These are phyloP conservation scores for Mucuna pruriens DNA, from an alignment of 306 rosid species.

Conservation along the genomic window DNA sequence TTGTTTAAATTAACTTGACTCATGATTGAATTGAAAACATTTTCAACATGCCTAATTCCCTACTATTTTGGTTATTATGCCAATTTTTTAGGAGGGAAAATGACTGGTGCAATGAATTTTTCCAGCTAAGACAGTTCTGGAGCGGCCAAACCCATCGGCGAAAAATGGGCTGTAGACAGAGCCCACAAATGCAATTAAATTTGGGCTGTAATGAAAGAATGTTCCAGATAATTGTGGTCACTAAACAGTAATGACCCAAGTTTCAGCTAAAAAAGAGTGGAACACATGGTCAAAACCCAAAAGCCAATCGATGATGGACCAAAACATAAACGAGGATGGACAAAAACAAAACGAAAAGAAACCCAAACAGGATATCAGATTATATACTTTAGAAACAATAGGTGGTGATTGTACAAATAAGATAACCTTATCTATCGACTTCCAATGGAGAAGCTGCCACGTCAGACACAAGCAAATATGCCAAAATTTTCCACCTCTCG, in stretches of 20 bases:
- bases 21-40: background rate
- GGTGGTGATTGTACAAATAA: conserved; percentile 51
- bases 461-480: conserved; percentile 53
- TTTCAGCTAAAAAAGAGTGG: background rate
- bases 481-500: conserved; percentile 54
- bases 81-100: background rate
- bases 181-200: background rate
- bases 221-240: background rate
- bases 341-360: background rate
- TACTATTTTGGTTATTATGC: background rate
- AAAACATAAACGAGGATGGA: background rate
- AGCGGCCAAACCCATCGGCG: background rate
- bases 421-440: conserved; percentile 74
- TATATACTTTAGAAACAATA: background rate
- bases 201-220: background rate
- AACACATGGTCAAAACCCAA: background rate
- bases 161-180: background rate
- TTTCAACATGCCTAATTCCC: background rate
- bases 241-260: background rate
- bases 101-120: background rate
- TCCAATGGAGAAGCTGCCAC: conserved; percentile 65
- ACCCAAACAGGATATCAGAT: background rate
- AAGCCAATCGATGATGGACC: background rate
- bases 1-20: background rate
- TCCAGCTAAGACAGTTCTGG: background rate